Evolutionary conservation across 139 green algal genomes (phyloP).

Genomic region (Picochlorum sp.): DNA sequence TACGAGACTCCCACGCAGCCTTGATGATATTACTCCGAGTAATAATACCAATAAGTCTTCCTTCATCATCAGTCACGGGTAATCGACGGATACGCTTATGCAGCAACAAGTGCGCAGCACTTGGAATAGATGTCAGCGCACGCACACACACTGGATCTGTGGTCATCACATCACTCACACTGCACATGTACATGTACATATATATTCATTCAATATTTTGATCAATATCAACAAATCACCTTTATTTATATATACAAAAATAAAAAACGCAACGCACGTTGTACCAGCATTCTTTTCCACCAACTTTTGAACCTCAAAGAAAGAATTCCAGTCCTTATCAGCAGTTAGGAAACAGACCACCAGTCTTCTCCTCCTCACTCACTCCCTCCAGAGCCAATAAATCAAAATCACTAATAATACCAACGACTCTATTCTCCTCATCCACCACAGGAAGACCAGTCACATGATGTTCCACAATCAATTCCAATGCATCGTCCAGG

Average conservation of each 20-base stretch:
- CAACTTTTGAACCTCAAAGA: constrained; percentile 60
- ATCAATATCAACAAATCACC: too few relatives aligned
- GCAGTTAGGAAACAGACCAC: constrained; percentile 47
- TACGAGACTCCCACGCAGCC: constrained; percentile 36
- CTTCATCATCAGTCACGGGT: constrained; percentile 18
- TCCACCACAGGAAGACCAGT: constrained; percentile 58
- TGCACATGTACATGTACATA: constrained; percentile 14
- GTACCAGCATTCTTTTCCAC: constrained; percentile 56
- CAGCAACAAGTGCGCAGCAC: constrained; percentile 44
- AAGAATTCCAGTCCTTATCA: constrained; percentile 43
- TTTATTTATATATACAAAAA: too few relatives aligned
- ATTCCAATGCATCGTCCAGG: constrained; percentile 48
- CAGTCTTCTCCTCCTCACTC: constrained; percentile 23
- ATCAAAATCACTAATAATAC: constrained; percentile 76
- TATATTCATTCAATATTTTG: too few relatives aligned
- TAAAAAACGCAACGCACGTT: neutral
- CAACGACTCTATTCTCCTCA: constrained; percentile 35
- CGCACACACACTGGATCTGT: constrained; percentile 48
- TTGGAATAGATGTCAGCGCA: constrained; percentile 49
- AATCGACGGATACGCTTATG: constrained; percentile 17
- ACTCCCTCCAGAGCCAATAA: constrained; percentile 66
- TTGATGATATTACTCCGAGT: constrained; percentile 59
- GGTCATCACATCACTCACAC: constrained; percentile 74
- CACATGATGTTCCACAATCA: constrained; percentile 45
- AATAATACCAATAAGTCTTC: constrained; percentile 48